Conservation (phyloP, 176 grass and related monocot genomes). For the Guadua angustifolia region DNA sequence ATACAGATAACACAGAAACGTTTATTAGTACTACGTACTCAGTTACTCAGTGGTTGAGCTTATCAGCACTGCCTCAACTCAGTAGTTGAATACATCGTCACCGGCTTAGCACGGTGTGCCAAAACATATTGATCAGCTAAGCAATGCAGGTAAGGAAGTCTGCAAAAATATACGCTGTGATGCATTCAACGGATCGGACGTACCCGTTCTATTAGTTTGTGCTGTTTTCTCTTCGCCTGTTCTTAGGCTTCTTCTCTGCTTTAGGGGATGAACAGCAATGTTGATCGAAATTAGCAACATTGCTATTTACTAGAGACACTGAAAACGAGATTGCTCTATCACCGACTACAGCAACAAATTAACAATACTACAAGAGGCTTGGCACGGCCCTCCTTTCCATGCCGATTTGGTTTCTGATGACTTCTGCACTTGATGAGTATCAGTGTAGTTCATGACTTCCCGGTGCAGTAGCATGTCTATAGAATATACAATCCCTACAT, state of each 20-base stretch:
- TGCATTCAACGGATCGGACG: background rate
- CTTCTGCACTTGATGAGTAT: background rate
- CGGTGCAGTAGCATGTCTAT: background rate
- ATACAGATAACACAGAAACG: slow-evolving; percentile 1
- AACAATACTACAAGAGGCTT: background rate
- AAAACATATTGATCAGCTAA: no score
- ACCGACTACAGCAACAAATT: background rate
- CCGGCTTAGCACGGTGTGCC: background rate
- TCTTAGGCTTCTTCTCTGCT: background rate
- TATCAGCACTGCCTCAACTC: background rate
- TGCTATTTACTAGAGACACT: background rate
- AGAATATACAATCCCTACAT: no score
- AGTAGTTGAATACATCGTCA: background rate
- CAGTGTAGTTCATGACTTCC: background rate
- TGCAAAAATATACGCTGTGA: background rate
- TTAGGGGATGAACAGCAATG: background rate
- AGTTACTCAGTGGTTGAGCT: background rate
- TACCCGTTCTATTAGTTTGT: background rate
- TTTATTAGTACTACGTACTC: background rate
- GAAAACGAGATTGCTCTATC: background rate
- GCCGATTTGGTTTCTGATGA: slow-evolving; percentile 11
- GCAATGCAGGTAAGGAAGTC: background rate
- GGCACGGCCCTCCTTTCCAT: background rate
- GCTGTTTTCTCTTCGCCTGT: background rate
- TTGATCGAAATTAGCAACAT: background rate